Evolutionary conservation across 768 basidiomycete genomes (phyloP).

Genomic region (Auriculariales sp.): DNA sequence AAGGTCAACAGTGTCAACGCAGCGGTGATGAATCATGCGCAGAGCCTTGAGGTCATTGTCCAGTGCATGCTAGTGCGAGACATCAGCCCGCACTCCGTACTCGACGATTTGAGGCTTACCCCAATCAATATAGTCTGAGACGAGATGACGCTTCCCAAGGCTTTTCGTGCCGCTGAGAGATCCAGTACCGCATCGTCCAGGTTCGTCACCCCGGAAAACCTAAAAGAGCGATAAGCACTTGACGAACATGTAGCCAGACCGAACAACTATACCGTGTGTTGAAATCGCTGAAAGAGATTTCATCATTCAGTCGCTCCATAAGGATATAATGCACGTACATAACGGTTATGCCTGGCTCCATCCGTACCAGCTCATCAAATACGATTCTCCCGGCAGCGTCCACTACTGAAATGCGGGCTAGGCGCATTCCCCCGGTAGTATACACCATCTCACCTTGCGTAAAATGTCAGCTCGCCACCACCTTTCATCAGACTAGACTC

Average conservation of each 20-base stretch:
- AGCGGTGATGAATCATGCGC: slow-evolving; percentile 69
- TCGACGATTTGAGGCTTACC: not conserved
- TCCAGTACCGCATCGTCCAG: slow-evolving; percentile 45
- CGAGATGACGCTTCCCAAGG: slow-evolving; percentile 58
- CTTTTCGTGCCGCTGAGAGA: slow-evolving; percentile 47
- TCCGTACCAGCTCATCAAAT: slow-evolving; percentile 68
- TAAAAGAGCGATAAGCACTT: slow-evolving; percentile 10
- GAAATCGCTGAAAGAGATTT: slow-evolving; percentile 45
- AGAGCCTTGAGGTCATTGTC: slow-evolving; percentile 92
- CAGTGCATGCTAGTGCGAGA: slow-evolving; percentile 37
- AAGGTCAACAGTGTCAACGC: slow-evolving; percentile 77
- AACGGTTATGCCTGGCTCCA: slow-evolving; percentile 69
- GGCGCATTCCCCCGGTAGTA: slow-evolving; percentile 81
- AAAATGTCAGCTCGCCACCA: no score
- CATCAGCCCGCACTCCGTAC: no score
- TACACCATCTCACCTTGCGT: slow-evolving; percentile 80
- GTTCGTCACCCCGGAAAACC: slow-evolving; percentile 69
- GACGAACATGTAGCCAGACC: slow-evolving; percentile 7
- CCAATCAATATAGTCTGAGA: slow-evolving; percentile 79
- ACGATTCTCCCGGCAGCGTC: slow-evolving; percentile 59
- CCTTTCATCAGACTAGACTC: no score
- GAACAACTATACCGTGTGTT: slow-evolving; percentile 59
- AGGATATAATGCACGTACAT: slow-evolving; percentile 33
- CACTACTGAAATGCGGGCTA: slow-evolving; percentile 82
- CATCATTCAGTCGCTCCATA: slow-evolving; percentile 3